Conservation (phyloP, 805 yeast species). For the Cyberlindnera bimundalis region DNA sequence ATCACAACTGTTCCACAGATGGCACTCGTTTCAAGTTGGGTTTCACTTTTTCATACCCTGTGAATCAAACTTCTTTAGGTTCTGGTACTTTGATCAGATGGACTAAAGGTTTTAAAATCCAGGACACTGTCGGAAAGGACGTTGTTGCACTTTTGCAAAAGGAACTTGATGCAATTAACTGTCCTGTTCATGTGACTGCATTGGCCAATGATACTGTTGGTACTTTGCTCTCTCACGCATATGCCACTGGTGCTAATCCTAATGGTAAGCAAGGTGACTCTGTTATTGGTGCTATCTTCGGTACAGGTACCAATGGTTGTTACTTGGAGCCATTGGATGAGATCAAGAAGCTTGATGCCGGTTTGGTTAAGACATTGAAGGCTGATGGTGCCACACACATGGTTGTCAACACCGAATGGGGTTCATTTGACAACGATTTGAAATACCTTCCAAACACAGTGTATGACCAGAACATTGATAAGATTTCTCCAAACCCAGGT, state of each 20-base stretch:
- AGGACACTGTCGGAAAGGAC: slow-evolving; percentile 82
- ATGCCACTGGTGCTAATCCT: slow-evolving; percentile 55
- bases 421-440: slow-evolving; percentile 87
- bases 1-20: slow-evolving; percentile 42
- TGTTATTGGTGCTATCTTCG: slow-evolving; percentile 85
- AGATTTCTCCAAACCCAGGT: slow-evolving; percentile 73
- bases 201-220: slow-evolving; percentile 96
- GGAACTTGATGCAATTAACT: slow-evolving; percentile 54
- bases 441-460: slow-evolving; percentile 71
- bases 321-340: slow-evolving; percentile 74
- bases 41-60: slow-evolving; percentile 93
- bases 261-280: slow-evolving; percentile 68
- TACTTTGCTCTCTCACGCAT: slow-evolving; percentile 83
- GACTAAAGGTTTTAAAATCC: slow-evolving; percentile 93
- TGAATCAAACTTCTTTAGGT: slow-evolving; percentile 75
- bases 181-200: slow-evolving; percentile 76
- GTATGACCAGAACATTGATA: slow-evolving; percentile 72
- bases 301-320: slow-evolving; percentile 98
- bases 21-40: slow-evolving; percentile 62
- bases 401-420: slow-evolving; percentile 98
- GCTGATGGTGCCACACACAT: slow-evolving; percentile 55
- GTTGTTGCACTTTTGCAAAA: slow-evolving; percentile 70
- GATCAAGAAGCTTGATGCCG: slow-evolving; percentile 68
- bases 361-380: slow-evolving; percentile 34
- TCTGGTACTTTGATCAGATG: slow-evolving; percentile 85